Base-by-base conservation (phyloP, 306 rosid species). In the Cyamopsis tetragonoloba region DNA sequence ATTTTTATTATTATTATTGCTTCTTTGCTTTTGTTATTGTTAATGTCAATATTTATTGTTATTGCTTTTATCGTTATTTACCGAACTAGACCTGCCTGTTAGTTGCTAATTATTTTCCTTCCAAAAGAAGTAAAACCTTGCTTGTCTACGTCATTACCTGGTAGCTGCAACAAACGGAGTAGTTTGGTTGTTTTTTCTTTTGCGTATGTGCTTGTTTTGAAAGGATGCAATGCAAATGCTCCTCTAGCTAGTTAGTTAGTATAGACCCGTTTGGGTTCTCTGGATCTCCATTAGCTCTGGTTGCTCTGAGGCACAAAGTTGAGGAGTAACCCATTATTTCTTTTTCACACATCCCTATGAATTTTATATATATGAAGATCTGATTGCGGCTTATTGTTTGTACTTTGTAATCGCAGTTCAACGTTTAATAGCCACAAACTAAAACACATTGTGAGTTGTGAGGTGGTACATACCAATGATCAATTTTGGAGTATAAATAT, bases 131-230 rank as follows among this genome's bases (percentile, higher is more conserved):
- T 41, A 73, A 80, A 58, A 57, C 67, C 30, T 77, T 77, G 79
- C 79, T 81, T 81, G 76, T 76, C 70, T 7, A 31, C 42, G 69
- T 80, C 84, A 72, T 77, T 56, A 19, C 68, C 62, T 15, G 85
- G 76, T 81, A 77, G 82, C 77, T 81, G 77, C 62, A 72, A 68
- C 77, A 35, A 67, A 77, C 68, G 17, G 41, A 26, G 73, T 62
- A 10, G 71, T 73, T 68, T 66, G 72, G 71, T 71, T 46, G 53
- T 53, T 76, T 37, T 60, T 51, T 12, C 19, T 8, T 49, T 42
- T 63, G 77, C 53, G 74, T 56, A n/a, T n/a, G 76, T 43, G 78
- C 81, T 71, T 68, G 58, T 62, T 70, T 32, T 68, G 66, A 54
- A 74, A 80, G 76, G 34, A 39, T 73, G 69, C 39, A n/a, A 60